phyloP scores from a whole-genome alignment of 2,329 filamentous ascomycete species.

The Epichloe aotearoae region DNA sequence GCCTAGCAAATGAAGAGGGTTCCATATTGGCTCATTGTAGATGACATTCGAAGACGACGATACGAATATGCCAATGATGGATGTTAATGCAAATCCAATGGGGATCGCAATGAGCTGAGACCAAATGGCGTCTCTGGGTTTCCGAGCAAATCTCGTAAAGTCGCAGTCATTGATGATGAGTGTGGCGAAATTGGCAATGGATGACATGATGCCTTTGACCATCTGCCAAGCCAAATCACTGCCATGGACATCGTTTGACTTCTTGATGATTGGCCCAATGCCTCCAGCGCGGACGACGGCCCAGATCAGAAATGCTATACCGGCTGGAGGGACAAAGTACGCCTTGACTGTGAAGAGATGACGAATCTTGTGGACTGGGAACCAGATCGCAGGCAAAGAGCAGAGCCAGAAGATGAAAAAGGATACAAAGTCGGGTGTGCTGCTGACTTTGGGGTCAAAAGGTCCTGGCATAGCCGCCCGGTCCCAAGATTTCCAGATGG shows the following conservation, averaged over 20 bases:
- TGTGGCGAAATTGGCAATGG: constrained; percentile 83
- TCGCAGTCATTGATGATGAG: constrained; percentile 75
- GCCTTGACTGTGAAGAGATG: constrained; percentile 89
- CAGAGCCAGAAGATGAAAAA: constrained; percentile 81
- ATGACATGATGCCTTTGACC: constrained; percentile 74
- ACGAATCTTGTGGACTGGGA: constrained; percentile 76
- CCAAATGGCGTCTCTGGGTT: constrained; percentile 64
- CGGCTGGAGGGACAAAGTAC: constrained; percentile 70
- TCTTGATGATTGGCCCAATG: constrained; percentile 67
- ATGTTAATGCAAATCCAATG: constrained; percentile 60
- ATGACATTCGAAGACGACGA: constrained; percentile 60
- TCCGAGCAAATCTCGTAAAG: constrained; percentile 70
- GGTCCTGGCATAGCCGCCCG: constrained; percentile 49
- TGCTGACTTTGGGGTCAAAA: constrained; percentile 52
- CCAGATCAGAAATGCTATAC: constrained; percentile 80
- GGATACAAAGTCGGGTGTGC: constrained; percentile 60
- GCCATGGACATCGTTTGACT: constrained; percentile 49
- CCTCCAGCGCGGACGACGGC: constrained; percentile 69
- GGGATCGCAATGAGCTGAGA: constrained; percentile 68
- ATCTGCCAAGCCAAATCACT: constrained; percentile 67
- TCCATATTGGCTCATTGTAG: constrained; percentile 57
- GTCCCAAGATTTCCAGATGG: constrained; percentile 64
- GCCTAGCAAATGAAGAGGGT: constrained; percentile 54
- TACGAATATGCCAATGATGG: constrained; percentile 71
- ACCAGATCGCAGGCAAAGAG: constrained; percentile 76